These are phyloP conservation scores for Suhomyces bribrorum DNA, from an alignment of 1,139 yeast species.

Conservation along the genomic window DNA sequence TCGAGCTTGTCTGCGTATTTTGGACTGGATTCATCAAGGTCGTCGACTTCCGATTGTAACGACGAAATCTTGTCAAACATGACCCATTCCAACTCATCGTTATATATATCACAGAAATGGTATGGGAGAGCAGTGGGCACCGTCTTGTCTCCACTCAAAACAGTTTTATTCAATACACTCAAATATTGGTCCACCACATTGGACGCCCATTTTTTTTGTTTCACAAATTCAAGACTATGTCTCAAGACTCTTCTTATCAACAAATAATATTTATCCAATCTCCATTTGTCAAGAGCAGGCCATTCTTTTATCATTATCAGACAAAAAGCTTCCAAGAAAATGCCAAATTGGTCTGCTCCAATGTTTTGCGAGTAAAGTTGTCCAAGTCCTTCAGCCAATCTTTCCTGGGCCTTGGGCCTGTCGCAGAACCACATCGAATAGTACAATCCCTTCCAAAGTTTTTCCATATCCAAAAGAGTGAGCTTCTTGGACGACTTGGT, in stretches of 20 bases:
- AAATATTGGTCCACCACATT: slow-evolving; percentile 49
- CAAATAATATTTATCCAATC: slow-evolving; percentile 82
- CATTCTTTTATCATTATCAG: slow-evolving; percentile 76
- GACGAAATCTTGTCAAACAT: slow-evolving; percentile 48
- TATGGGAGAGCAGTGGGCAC: slow-evolving; percentile 78
- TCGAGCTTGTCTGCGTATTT: slow-evolving; percentile 30
- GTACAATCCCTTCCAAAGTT: slow-evolving; percentile 92
- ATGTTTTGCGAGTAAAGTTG: slow-evolving; percentile 53
- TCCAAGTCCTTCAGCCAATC: slow-evolving; percentile 75
- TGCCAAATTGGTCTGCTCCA: slow-evolving; percentile 40
- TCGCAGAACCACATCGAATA: slow-evolving; percentile 97
- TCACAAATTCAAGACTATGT: slow-evolving; percentile 61
- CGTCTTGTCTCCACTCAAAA: slow-evolving; percentile 55
- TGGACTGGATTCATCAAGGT: slow-evolving; percentile 31
- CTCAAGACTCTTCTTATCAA: slow-evolving; percentile 75
- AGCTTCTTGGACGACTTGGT: slow-evolving; percentile 33
- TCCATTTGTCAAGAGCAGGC: slow-evolving; percentile 81
- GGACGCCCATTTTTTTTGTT: slow-evolving; percentile 52
- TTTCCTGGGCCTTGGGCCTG: slow-evolving; percentile 87
- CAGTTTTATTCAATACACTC: slow-evolving; percentile 36
- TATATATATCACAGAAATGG: slow-evolving; percentile 79
- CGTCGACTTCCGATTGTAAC: slow-evolving; percentile 44
- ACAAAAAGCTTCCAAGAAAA: slow-evolving; percentile 82
- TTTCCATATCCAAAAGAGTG: slow-evolving; percentile 59
- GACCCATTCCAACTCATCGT: slow-evolving; percentile 80